Base-by-base conservation (phyloP, 768 basidiomycete genomes). In the Naganishia kalamii region DNA sequence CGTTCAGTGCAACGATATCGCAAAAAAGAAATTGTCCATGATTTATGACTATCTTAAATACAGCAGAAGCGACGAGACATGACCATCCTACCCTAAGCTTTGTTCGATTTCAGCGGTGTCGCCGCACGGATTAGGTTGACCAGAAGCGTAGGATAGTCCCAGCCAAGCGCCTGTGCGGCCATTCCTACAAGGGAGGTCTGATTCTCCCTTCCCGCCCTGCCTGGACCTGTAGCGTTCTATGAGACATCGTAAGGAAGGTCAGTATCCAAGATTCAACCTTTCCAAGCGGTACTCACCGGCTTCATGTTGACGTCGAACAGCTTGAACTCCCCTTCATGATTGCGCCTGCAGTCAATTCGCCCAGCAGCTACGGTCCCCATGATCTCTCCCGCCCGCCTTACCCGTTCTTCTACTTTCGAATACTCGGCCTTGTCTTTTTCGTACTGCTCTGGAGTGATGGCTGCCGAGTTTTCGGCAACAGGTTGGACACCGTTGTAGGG, bases 281-380 rank as follows among this genome's bases (percentile, higher is more conserved):
- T 13, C 23, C 30, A n/a, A 25, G 15, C 11, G 12, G 2, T n/a
- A 70, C 74, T 62, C 35, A 76, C 75, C 5, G 75, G 75, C 62
- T 76, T 76, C 62, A 72, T 66, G 61, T 76, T 76, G 23, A 76
- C 68, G 62, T 74, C 75, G 29, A 76, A 76, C 15, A 74, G 60
- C 13, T 69, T 52, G 41, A 73, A 72, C n/a, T 62, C 66, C 3
- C 68, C 67, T 4, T 57, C 33, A 4, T 23, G 60, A 12, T 32
- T 40, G 23, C 70, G 33, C 43, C 75, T 43, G 46, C 67, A 68
- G 51, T 76, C 75, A 3, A 76, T 63, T 33, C 75, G 47, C 10
- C 71, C 70, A 0, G 70, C 69, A 8, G 70, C 68, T 4, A 51
- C 66, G 0, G 68, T 60, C 7, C 63, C 30, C 23, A 67, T 62